Conservation (phyloP, 2,329 filamentous ascomycete genomes). For the Colletotrichum spinosum region DNA sequence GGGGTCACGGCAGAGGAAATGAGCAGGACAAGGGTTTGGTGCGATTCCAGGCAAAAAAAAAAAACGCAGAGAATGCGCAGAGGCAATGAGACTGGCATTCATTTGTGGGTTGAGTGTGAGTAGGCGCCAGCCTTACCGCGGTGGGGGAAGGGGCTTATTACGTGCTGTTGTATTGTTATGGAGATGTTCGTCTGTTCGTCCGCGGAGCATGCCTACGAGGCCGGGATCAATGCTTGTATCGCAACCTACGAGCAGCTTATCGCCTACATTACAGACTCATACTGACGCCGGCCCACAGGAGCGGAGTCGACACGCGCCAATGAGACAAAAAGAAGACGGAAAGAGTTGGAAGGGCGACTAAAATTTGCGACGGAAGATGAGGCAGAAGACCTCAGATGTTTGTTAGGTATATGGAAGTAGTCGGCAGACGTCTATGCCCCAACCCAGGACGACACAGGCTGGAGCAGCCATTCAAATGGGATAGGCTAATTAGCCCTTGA, state of each 20-base stretch:
- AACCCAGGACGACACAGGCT: not conserved
- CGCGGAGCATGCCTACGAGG: no score
- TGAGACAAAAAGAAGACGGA: not conserved
- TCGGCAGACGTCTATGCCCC: not conserved
- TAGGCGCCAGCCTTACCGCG: slow-evolving; percentile 49
- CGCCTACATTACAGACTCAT: no score
- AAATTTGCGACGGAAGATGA: slow-evolving; percentile 27
- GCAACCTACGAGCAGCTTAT: no score
- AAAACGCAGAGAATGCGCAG: slow-evolving; percentile 47
- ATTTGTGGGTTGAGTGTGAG: slow-evolving; percentile 41
- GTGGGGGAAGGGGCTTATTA: not conserved
- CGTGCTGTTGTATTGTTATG: not conserved
- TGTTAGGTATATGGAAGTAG: slow-evolving; percentile 24
- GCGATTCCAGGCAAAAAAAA: slow-evolving; percentile 16
- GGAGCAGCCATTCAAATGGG: not conserved
- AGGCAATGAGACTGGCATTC: slow-evolving; percentile 1
- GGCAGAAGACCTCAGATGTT: slow-evolving; percentile 13
- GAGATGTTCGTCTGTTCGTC: slow-evolving; percentile 3
- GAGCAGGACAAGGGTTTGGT: no score
- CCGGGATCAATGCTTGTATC: no score
- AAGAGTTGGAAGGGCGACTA: slow-evolving; percentile 29
- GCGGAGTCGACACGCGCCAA: slow-evolving; percentile 5
- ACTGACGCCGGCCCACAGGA: not conserved
- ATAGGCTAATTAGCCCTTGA: no score
- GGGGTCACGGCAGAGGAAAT: no score